Evolutionary conservation across 2,329 filamentous ascomycete species (phyloP), one percentile per base, ranked within the genome.

Genomic region (Penicillium fuscoglaucum): DNA sequence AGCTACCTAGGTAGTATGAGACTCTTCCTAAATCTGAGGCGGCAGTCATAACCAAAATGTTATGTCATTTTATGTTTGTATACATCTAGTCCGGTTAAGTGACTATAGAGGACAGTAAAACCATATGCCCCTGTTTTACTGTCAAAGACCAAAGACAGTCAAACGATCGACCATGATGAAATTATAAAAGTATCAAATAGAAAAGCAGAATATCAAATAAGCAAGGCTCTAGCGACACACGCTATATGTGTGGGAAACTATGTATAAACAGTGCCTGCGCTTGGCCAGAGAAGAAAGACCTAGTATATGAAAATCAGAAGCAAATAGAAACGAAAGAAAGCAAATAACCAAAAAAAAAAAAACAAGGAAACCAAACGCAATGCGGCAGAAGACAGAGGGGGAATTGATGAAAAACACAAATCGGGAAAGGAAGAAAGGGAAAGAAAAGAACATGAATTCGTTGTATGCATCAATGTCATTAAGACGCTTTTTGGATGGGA

Each of bases 401-500:
- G 31, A 48, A 48, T 48, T 35, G 15, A 35, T 35, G 31, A 33
- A 26, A 35, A n/a, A 17, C 9, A 35, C 13, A 48, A 24, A 35
- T 17, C 29, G 24, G 8, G 12, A 48, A 48, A 35, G 4, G 7
- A 24, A 48, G 8, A 44, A 45, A 26, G n/a, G 46, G 19, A n/a
- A 37, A 37, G 8, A 39, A 35, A n/a, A 19, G 13, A 33, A 6
- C 45, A 43, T 55, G 29, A 50, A 40, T 50, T 55, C 45, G 52
- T 55, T 33, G 28, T 29, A 50, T 55, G 52, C 52, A 55, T 55
- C 45, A 43, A 50, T 55, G 10, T 55, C 52, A 28, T 55, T 35
- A 50, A 41, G 52, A 55, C 52, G 35, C 44, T 33, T 41, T 55
- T 50, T n/a, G 17, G 28, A 26, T 15, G 12, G 19, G 29, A 37